Conservation (phyloP, 371 early-diverging fungal genomes). For the Mucor racemosus region DNA sequence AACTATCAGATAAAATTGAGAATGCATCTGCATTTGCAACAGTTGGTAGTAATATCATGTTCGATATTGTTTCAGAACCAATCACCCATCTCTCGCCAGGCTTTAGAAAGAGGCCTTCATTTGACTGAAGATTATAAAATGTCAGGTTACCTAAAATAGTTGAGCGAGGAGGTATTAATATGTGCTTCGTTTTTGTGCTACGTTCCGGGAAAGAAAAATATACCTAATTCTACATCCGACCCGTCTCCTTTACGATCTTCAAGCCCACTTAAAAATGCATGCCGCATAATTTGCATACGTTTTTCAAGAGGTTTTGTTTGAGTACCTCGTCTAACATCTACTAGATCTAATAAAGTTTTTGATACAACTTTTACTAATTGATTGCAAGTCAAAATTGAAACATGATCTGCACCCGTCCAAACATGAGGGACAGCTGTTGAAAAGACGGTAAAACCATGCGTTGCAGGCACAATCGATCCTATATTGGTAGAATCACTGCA, state of each 20-base stretch:
- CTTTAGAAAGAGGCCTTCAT: constrained; percentile 20
- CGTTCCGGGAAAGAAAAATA: neutral
- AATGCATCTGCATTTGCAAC: constrained; percentile 50
- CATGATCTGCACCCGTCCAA: constrained; percentile 92
- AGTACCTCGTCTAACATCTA: constrained; percentile 67
- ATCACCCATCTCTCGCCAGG: constrained; percentile 35
- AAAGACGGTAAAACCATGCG: constrained; percentile 77
- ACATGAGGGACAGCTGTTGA: constrained; percentile 79
- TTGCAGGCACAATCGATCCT: constrained; percentile 68
- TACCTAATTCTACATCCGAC: constrained; percentile 43
- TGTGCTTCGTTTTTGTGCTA: constrained; percentile 10
- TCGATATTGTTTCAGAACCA: constrained; percentile 9
- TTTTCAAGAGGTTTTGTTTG: constrained; percentile 71
- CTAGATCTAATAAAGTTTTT: constrained; percentile 62
- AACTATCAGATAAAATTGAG: constrained; percentile 51
- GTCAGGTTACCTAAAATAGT: constrained; percentile 29
- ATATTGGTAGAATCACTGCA: constrained; percentile 83
- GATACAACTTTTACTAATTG: constrained; percentile 78
- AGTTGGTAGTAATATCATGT: constrained; percentile 37
- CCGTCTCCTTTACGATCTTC: constrained; percentile 53
- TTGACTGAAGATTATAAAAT: constrained; percentile 20
- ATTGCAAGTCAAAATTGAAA: constrained; percentile 90
- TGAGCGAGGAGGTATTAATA: neutral
- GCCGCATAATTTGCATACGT: constrained; percentile 70
- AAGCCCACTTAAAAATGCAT: constrained; percentile 61